Base-by-base conservation (phyloP, 176 grass and related monocot species). In the Hsuehochloa calcarea region DNA sequence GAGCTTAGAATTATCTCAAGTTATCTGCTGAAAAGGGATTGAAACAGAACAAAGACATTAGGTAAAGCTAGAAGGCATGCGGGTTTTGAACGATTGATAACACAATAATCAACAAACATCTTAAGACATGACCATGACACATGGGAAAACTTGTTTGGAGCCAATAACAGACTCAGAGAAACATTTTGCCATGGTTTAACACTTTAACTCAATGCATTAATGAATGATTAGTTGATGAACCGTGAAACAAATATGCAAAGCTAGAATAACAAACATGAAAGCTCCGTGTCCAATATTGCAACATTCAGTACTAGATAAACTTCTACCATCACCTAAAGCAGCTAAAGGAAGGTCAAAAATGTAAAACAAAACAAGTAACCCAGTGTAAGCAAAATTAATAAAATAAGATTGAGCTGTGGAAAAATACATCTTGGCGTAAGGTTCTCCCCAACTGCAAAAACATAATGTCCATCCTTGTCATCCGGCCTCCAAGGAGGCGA, bases 391-490 rank as follows among this genome's bases (percentile, higher is more conserved):
- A 72, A 78, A 47, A 34, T 65, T 72, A 56, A 66, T 55, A 43
- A 40, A 77, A 46, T 34, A 45, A 72, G 34, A 65, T 29, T 75
- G 52, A 76, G 71, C 14, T 85, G 39, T 68, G 10, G 29, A 60
- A 75, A 83, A 35, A 87, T 98, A 95, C 96, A 95, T 98, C 96
- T 90, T 63, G 93, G 91, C 49, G 93, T 95, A 63, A 98, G 96
- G 86, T 87, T 91, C 61, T 93, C 96, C 52, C 93, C 96, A 56
- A 93, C 83, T 19, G 56, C 73, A 10, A 92, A 98, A 81, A 95
- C 89, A 85, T 98, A 98, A 61, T 95, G 93, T 11, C 96, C 96
- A 83, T 98, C 96, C 80, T 93, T 93, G 83, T 98, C 93, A 88
- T 95, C 91, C 5, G 89, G 82, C 47, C 93, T 91, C 92, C 91